Evolutionary conservation across 495 filamentous ascomycete species (phyloP).

Genomic region (Xylaria grammica): DNA sequence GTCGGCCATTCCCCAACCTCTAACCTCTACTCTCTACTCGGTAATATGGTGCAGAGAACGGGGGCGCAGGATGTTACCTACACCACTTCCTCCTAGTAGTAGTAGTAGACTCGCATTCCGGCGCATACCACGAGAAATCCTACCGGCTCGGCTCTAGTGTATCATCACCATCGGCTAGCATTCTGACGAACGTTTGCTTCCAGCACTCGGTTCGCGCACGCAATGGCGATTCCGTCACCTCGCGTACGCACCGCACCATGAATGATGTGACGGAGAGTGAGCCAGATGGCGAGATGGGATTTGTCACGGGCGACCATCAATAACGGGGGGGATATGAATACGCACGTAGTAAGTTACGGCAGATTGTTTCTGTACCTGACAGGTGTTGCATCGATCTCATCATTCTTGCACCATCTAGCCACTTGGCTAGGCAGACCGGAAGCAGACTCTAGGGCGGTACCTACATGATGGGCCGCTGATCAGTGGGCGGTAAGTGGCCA

Average conservation of each 20-base stretch:
- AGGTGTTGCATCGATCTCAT: conserved; percentile 23
- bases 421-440: too few relatives aligned
- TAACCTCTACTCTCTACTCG: neutral
- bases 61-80: neutral
- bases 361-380: conserved; percentile 16
- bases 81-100: neutral
- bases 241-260: neutral
- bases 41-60: too few relatives aligned
- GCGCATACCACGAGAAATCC: neutral
- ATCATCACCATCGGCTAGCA: neutral
- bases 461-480: neutral
- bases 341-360: neutral
- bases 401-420: conserved; percentile 17
- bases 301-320: neutral
- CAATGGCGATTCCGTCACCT: neutral
- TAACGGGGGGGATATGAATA: neutral
- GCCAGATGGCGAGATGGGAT: neutral
- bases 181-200: neutral
- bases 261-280: neutral
- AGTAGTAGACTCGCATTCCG: neutral
- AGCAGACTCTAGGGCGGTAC: neutral
- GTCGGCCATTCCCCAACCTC: neutral
- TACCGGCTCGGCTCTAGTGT: neutral
- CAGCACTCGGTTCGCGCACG: neutral
- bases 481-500: too few relatives aligned